phyloP scores from a whole-genome alignment of 495 filamentous ascomycete genomes.

The Aspergillus cristatus region DNA sequence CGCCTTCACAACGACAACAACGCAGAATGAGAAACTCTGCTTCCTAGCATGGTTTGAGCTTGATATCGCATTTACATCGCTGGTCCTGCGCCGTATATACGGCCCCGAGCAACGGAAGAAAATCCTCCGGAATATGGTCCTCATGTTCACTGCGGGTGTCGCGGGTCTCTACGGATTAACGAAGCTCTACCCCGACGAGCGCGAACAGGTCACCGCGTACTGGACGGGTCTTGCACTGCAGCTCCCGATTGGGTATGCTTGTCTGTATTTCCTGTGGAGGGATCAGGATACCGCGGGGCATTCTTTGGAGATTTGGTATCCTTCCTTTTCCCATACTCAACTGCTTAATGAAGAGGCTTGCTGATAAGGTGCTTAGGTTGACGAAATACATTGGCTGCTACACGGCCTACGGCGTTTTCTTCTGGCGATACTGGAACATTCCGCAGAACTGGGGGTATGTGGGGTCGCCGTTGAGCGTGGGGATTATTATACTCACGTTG shows the following conservation, averaged over 20 bases:
- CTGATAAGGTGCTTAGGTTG: conserved; percentile 3
- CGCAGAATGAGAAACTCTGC: conserved; percentile 2
- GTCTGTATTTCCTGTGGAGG: conserved; percentile 6
- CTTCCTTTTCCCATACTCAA: not conserved
- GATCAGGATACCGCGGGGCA: conserved; percentile 6
- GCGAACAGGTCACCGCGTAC: conserved; percentile 12
- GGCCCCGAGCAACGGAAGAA: not conserved
- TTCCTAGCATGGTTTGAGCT: conserved; percentile 11
- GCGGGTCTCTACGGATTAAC: conserved; percentile 3
- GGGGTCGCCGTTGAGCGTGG: conserved; percentile 9
- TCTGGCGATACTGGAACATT: conserved; percentile 14
- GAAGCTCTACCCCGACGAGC: conserved; percentile 7
- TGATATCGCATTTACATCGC: conserved; percentile 6
- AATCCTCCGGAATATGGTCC: conserved; percentile 6
- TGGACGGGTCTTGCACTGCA: conserved; percentile 13
- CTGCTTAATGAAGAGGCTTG: not conserved
- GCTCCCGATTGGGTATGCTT: conserved; percentile 11
- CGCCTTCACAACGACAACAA: conserved; percentile 9
- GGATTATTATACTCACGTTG: conserved; percentile 9
- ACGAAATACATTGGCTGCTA: conserved; percentile 12
- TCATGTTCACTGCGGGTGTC: conserved; percentile 2
- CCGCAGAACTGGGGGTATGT: conserved; percentile 15
- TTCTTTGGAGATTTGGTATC: conserved; percentile 15
- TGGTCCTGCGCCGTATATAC: conserved; percentile 6
- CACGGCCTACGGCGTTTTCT: conserved; percentile 12